Evolutionary conservation across 768 basidiomycete genomes (phyloP), one percentile per base, ranked within the genome.

Genomic region (Hericium erinaceus): DNA sequence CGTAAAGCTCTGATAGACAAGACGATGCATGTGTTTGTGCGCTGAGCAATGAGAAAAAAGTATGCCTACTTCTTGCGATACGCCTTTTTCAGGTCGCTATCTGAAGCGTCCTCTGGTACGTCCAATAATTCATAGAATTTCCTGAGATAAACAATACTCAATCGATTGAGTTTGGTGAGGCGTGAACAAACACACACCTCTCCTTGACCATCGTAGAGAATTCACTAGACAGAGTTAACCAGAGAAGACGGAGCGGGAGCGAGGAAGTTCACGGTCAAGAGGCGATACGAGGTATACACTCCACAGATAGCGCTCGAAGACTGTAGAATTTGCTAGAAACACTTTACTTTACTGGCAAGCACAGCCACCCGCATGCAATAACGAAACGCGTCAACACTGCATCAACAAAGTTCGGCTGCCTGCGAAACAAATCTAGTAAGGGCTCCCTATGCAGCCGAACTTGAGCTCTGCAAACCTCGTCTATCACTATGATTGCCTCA

Each of bases 91-190:
- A 95, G 82, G 55, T 95, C 93, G 50, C 77, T 67, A 59, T 95
- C 94, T 44, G 84, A 85, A 38, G 89, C 92, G 64, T 79, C 79
- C 52, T 89, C 83, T 11, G 81, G 62, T 33, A 91, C 92, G 63
- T 95, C 94, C 52, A 98, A 83, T 60, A 97, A 81, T 73, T 97
- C 93, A 74, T 98, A 92, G 70, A 80, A 92, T 82, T 92, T 89
- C 65, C 91, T 92, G 71, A 24, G 50, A 18, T 37, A 48, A 2
- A 20, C 11, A 22, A 24, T 28, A 57, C 54, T 55, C 61, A 55
- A 57, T 56, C 18, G 59, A 44, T 41, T 56, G 16, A 15, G 1
- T 13, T 20, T 12, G 55, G 50, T 26, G 9, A 18, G 18, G 22
- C 39, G 52, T 24, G 10, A 15, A 41, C 50, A 60, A 50, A 38